Percentiles rank a stretch among this genome's conserved stretches.
Conservation (phyloP, 805 yeast genomes). For the Yarrowia sp. region DNA sequence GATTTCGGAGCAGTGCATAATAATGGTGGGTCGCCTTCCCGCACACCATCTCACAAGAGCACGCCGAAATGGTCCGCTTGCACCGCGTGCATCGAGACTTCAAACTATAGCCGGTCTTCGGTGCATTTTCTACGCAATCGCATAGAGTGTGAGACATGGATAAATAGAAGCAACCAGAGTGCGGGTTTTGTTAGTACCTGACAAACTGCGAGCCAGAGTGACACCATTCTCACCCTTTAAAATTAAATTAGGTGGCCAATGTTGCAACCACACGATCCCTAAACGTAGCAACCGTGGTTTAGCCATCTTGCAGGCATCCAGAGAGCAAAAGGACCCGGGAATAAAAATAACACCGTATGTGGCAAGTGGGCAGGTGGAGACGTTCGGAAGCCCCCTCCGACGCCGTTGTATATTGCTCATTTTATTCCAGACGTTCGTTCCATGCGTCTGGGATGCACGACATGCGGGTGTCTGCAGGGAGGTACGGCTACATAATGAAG, state of each 20-base stretch:
- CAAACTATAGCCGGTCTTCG: not conserved
- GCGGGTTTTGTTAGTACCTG: not conserved
- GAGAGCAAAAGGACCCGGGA: too few relatives aligned
- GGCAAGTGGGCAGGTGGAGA: conserved; percentile 17
- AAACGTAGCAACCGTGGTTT: too few relatives aligned
- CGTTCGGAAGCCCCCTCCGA: not conserved
- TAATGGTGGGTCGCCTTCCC: not conserved
- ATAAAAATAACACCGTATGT: not conserved
- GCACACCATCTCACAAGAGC: too few relatives aligned
- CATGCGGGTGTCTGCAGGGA: not conserved
- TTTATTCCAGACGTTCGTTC: not conserved
- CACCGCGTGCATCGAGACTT: not conserved
- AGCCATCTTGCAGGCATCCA: too few relatives aligned
- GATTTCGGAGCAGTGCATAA: not conserved
- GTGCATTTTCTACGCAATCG: not conserved
- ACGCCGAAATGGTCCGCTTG: not conserved
- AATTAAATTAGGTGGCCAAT: not conserved
- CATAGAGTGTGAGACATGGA: not conserved
- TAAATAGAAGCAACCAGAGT: not conserved
- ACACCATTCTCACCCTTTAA: not conserved
- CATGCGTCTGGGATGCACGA: not conserved
- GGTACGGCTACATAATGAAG: not conserved
- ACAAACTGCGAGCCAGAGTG: too few relatives aligned
- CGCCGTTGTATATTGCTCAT: not conserved
- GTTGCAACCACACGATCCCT: not conserved